Evolutionary conservation across 225 moss, liverwort and hornwort genomes (phyloP).

Genomic region (Ulota crispa): DNA sequence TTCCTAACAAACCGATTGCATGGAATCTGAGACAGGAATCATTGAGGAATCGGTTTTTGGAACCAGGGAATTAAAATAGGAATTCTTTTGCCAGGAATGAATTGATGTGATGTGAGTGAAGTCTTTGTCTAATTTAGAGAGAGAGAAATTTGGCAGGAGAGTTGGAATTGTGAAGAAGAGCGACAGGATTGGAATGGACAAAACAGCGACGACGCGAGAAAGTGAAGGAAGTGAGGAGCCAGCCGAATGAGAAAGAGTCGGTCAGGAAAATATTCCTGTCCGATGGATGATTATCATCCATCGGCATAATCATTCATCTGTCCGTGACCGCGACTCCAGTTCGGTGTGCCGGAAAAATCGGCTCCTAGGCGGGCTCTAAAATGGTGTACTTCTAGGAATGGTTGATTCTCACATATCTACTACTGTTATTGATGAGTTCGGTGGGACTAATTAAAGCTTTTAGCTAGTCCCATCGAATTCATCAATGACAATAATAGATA

Average conservation of each 20-base stretch:
- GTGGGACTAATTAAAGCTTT: no score
- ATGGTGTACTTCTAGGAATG: no score
- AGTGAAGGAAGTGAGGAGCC: not conserved
- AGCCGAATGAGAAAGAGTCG: slow-evolving; percentile 21
- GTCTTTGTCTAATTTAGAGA: not conserved
- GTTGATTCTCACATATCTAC: no score
- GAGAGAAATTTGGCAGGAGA: not conserved
- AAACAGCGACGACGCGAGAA: not conserved
- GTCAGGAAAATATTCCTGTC: not conserved
- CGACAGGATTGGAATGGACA: slow-evolving; percentile 17
- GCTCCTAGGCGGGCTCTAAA: no score
- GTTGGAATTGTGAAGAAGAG: not conserved
- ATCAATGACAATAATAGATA: no score
- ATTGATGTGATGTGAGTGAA: not conserved
- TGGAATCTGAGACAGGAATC: not conserved
- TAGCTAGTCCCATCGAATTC: no score
- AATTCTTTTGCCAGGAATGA: not conserved
- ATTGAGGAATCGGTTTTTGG: not conserved
- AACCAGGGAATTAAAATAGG: not conserved
- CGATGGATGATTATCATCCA: not conserved
- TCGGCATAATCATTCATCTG: not conserved
- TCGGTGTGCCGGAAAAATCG: no score
- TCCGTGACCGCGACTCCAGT: not conserved
- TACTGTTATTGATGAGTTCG: no score
- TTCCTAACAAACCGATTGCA: not conserved